These are phyloP conservation scores for Alectoria sarmentosa DNA, from an alignment of 495 filamentous ascomycete genomes.

Conservation along the genomic window DNA sequence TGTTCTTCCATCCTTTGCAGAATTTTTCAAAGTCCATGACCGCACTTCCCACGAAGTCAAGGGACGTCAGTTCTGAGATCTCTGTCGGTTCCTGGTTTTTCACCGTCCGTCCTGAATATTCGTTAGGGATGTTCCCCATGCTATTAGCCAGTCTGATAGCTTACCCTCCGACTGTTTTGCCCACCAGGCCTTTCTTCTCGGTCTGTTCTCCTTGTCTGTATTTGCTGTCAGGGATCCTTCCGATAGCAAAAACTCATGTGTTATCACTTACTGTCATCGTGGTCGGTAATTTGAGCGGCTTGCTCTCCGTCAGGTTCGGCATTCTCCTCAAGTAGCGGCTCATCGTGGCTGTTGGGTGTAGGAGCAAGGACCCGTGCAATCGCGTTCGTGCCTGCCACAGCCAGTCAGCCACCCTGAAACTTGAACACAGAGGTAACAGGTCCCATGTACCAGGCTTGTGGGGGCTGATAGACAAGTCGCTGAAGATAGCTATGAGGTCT, in stretches of 20 bases:
- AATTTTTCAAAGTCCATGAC: slow-evolving; percentile 10
- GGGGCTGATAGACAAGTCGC: neutral
- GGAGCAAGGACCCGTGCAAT: neutral
- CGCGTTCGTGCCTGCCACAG: neutral
- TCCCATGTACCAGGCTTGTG: neutral
- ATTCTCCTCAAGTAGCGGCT: neutral
- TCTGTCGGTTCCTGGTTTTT: neutral
- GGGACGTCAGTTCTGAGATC: slow-evolving; percentile 6
- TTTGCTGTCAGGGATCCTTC: neutral
- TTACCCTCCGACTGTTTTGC: neutral
- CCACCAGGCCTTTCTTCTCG: neutral
- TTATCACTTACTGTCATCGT: neutral
- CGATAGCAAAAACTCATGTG: neutral
- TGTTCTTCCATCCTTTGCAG: slow-evolving; percentile 10
- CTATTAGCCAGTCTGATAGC: neutral
- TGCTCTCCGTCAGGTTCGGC: neutral
- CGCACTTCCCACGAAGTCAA: slow-evolving; percentile 3
- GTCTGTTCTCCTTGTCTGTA: neutral
- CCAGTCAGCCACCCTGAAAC: neutral
- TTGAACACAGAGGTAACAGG: neutral
- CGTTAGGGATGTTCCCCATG: neutral
- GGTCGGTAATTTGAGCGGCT: neutral
- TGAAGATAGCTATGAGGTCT: neutral
- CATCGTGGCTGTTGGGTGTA: neutral
- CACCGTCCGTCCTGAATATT: neutral